Conservation (phyloP, 148 eudicot species). For the Rhododendron henanense region DNA sequence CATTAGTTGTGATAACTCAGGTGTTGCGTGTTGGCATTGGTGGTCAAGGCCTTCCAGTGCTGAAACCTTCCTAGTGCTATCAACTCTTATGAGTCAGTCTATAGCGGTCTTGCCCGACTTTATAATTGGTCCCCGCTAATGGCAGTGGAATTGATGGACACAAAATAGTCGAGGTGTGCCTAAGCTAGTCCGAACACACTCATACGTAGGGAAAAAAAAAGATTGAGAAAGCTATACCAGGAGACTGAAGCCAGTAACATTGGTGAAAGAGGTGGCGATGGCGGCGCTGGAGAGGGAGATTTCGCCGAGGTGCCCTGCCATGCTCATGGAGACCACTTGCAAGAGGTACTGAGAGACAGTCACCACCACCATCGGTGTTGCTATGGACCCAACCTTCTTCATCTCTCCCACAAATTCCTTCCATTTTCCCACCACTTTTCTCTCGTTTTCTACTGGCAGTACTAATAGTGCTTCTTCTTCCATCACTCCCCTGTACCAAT, state of each 20-base stretch:
- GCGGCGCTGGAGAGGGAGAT: conserved; percentile 40
- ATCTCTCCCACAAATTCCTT: conserved; percentile 19
- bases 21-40: too few relatives aligned
- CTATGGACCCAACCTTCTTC: conserved; percentile 26
- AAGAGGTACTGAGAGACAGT: conserved; percentile 26
- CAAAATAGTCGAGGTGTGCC: too few relatives aligned
- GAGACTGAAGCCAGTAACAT: conserved; percentile 44
- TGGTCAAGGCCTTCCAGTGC: too few relatives aligned
- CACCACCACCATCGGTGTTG: conserved; percentile 37
- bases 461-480: background rate
- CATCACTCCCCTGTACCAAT: background rate
- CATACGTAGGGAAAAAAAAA: background rate
- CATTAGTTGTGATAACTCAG: too few relatives aligned
- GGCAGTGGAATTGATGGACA: too few relatives aligned
- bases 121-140: too few relatives aligned
- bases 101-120: too few relatives aligned
- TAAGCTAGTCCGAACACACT: too few relatives aligned
- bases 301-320: conserved; percentile 43
- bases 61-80: too few relatives aligned
- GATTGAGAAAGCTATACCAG: conserved; percentile 13
- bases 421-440: background rate
- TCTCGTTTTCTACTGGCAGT: background rate
- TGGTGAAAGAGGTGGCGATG: conserved; percentile 40
- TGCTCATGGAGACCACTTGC: conserved; percentile 27
- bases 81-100: too few relatives aligned